Percentiles rank a stretch among this genome's conserved stretches.
Conservation (phyloP, 2,329 filamentous ascomycete genomes). For the Fusarium sterilihyphosum region DNA sequence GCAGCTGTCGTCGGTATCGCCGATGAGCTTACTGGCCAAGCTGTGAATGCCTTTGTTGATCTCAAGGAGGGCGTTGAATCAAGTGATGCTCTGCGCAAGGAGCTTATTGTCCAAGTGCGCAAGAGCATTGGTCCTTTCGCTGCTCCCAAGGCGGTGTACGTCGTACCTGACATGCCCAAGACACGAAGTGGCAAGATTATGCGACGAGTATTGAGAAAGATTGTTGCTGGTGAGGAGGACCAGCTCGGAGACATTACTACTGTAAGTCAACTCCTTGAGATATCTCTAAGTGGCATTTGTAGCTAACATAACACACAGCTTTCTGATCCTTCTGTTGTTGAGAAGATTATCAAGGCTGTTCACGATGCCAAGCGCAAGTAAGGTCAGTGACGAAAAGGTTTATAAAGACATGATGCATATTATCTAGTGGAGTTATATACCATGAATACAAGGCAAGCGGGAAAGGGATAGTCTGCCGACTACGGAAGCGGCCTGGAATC, state of each 20-base stretch:
- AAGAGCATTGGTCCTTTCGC: slow-evolving; percentile 98
- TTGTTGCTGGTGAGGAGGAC: slow-evolving; percentile 95
- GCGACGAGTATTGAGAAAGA: slow-evolving; percentile 96
- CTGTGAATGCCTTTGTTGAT: slow-evolving; percentile 95
- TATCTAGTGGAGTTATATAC: slow-evolving; percentile 42
- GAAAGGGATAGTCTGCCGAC: slow-evolving; percentile 22
- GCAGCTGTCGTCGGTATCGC: slow-evolving; percentile 92
- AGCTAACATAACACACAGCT: slow-evolving; percentile 63
- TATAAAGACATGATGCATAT: slow-evolving; percentile 22
- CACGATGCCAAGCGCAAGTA: slow-evolving; percentile 69
- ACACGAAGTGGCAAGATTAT: slow-evolving; percentile 99
- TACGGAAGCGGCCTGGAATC: slow-evolving; percentile 7
- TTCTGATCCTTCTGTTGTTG: slow-evolving; percentile 88
- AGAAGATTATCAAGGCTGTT: slow-evolving; percentile 87
- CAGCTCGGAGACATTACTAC: slow-evolving; percentile 94
- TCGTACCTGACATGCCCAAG: slow-evolving; percentile 95
- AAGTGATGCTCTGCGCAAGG: slow-evolving; percentile 86
- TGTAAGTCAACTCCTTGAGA: slow-evolving; percentile 62
- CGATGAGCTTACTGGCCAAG: slow-evolving; percentile 95
- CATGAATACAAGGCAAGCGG: slow-evolving; percentile 39
- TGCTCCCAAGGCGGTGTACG: slow-evolving; percentile 90
- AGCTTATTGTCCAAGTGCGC: slow-evolving; percentile 92
- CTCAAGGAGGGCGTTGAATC: slow-evolving; percentile 86
- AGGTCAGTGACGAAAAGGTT: not conserved
- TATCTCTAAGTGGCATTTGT: not conserved